Evolutionary conservation across 176 grass and related monocot species (phyloP).

Genomic region (Raddia distichophylla): DNA sequence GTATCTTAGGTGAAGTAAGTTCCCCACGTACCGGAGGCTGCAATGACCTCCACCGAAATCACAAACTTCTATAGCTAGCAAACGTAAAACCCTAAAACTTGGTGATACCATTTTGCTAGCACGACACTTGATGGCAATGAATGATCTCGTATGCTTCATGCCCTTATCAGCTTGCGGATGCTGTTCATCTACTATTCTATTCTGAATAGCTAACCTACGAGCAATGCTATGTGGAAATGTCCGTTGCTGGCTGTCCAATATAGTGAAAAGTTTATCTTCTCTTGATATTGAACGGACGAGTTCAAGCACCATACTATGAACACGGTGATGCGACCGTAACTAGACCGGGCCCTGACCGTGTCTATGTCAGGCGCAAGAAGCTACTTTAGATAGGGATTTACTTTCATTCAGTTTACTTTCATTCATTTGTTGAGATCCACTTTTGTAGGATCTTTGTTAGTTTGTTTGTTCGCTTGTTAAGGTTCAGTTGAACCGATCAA

Average conservation of each 20-base stretch:
- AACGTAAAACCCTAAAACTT: not conserved
- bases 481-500: too few species aligned
- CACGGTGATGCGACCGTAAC: too few species aligned
- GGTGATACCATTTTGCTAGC: not conserved
- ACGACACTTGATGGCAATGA: not conserved
- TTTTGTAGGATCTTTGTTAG: too few species aligned
- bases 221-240: not conserved
- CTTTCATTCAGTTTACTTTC: too few species aligned
- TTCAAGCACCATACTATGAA: not conserved
- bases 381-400: too few species aligned
- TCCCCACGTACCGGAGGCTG: not conserved
- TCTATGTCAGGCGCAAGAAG: too few species aligned
- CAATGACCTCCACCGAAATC: not conserved
- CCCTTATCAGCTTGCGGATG: too few species aligned
- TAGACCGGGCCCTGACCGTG: too few species aligned
- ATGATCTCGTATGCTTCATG: not conserved
- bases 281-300: not conserved
- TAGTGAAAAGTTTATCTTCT: not conserved
- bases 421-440: too few species aligned
- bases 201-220: conserved; percentile 7
- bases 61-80: not conserved
- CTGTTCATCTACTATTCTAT: not conserved
- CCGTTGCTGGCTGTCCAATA: not conserved
- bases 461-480: too few species aligned
- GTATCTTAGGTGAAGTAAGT: not conserved